Percentiles rank a stretch among this genome's conserved stretches.
Evolutionary conservation across 345 rosid genomes (phyloP).

Genomic region (Nephelium lappaceum): DNA sequence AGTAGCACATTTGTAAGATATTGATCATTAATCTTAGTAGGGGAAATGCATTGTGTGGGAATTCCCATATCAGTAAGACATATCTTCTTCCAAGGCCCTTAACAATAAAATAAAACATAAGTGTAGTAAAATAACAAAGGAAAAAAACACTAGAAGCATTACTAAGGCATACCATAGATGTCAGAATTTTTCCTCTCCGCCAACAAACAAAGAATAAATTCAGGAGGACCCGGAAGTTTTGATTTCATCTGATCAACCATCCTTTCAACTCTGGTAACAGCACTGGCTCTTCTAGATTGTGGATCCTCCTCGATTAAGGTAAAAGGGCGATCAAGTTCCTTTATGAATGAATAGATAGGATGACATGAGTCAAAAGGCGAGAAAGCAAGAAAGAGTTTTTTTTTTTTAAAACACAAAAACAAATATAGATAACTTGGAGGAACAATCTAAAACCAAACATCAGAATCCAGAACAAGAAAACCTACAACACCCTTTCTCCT

Average conservation of each 20-base stretch:
- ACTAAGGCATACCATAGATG: constrained; percentile 61
- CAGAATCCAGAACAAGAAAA: constrained; percentile 24
- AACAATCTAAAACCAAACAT: constrained; percentile 16
- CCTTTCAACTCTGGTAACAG: constrained; percentile 74
- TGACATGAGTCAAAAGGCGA: constrained; percentile 1
- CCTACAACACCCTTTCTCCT: constrained; percentile 87
- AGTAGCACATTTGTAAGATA: constrained; percentile 88
- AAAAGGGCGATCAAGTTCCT: constrained; percentile 75
- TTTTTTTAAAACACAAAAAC: neutral
- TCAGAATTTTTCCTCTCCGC: constrained; percentile 80
- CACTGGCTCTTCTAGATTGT: constrained; percentile 45
- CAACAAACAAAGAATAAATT: constrained; percentile 75
- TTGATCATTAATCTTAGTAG: constrained; percentile 68
- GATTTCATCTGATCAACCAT: constrained; percentile 62
- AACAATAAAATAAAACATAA: constrained; percentile 24
- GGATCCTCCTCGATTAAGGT: constrained; percentile 78
- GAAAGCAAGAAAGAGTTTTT: neutral
- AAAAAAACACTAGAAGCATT: constrained; percentile 13
- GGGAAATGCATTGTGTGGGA: constrained; percentile 82
- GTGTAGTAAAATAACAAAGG: constrained; percentile 12
- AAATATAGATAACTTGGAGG: neutral
- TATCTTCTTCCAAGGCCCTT: constrained; percentile 91
- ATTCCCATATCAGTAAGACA: constrained; percentile 72
- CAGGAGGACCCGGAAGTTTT: constrained; percentile 61
- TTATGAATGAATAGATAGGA: constrained; percentile 16